Base-by-base conservation (phyloP, 805 yeast species). In the Wickerhamomyces strasburgensis region DNA sequence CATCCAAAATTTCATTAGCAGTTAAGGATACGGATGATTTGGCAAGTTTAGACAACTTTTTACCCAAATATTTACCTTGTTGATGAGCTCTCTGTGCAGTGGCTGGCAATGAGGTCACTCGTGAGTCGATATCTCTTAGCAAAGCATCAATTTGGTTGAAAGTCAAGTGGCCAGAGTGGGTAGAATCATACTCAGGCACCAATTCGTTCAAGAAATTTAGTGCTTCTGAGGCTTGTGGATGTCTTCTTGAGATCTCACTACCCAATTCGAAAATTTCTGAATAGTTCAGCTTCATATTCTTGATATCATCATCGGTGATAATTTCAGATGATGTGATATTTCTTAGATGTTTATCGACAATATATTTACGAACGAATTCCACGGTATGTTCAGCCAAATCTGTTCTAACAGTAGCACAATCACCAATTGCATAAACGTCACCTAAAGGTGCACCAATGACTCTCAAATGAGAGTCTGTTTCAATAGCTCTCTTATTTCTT, bases 1-100 rank as follows among this genome's bases (percentile, higher is more conserved):
- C 75, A 43, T 70, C 75, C 11, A 66, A 58, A 24, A 72, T 64
- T 21, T 67, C 75, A 38, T 67, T 64, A 33, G 64, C 64, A 10
- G 64, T 58, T 35, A 73, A 49, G 3, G 70, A 65, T 13, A 63
- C 63, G 14, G 68, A 62, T 10, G 70, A 57, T 37, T 64, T 64
- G 6, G 79, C 78, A 19, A 78, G 54, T 40, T 67, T 70, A 32
- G 74, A 68, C 30, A 80, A 60, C 56, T 80, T 79, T 48, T 70
- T 72, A 38, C 80, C 86, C 26, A 80, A 55, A 48, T 80, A 80
- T 40, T 67, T 65, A 43, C 87, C 87, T 57, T 80, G 87, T 57
- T 80, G 87, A 45, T 72, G 67, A 3, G 86, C 85, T 40, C 85
- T 68, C 62, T 80, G 87, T 8, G 86, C 86, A 8, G 86, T 80